Percentiles rank a stretch among this genome's conserved stretches.
These are phyloP conservation scores for Aphanocladium album DNA, from an alignment of 2,329 filamentous ascomycete species.

Conservation along the genomic window DNA sequence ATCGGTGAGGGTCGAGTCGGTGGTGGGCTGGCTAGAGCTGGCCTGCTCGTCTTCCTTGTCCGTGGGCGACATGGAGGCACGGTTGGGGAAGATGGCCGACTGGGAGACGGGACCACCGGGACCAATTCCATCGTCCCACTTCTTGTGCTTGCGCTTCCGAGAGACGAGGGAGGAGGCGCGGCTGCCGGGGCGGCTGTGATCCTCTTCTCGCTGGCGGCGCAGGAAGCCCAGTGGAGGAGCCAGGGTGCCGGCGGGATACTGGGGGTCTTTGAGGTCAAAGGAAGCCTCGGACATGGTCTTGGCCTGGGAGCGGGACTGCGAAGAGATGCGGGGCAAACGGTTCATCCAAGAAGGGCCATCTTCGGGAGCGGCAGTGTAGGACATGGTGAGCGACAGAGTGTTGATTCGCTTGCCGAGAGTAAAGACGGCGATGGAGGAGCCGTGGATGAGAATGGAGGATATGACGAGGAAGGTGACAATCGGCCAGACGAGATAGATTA, in stretches of 20 bases:
- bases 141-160: constrained; percentile 61
- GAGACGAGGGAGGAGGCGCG: constrained; percentile 56
- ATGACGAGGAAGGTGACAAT: constrained; percentile 93
- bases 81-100: constrained; percentile 77
- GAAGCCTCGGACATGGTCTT: constrained; percentile 78
- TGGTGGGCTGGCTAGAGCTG: constrained; percentile 26
- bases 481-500: constrained; percentile 89
- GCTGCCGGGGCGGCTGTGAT: constrained; percentile 46
- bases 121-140: constrained; percentile 65
- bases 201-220: constrained; percentile 76
- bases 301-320: constrained; percentile 71
- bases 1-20: constrained; percentile 31
- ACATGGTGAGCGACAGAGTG: constrained; percentile 90
- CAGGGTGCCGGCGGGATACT: constrained; percentile 63
- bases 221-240: constrained; percentile 74
- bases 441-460: constrained; percentile 89
- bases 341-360: constrained; percentile 95
- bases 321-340: constrained; percentile 67
- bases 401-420: constrained; percentile 98
- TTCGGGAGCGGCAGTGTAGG: constrained; percentile 85
- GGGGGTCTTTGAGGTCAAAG: constrained; percentile 53
- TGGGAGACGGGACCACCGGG: constrained; percentile 84
- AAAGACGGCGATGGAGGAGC: constrained; percentile 97
- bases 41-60: constrained; percentile 26
- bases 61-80: constrained; percentile 26